Evolutionary conservation across 2,329 filamentous ascomycete genomes (phyloP), one percentile per base, ranked within the genome.

Genomic region (Aureobasidium sp.): DNA sequence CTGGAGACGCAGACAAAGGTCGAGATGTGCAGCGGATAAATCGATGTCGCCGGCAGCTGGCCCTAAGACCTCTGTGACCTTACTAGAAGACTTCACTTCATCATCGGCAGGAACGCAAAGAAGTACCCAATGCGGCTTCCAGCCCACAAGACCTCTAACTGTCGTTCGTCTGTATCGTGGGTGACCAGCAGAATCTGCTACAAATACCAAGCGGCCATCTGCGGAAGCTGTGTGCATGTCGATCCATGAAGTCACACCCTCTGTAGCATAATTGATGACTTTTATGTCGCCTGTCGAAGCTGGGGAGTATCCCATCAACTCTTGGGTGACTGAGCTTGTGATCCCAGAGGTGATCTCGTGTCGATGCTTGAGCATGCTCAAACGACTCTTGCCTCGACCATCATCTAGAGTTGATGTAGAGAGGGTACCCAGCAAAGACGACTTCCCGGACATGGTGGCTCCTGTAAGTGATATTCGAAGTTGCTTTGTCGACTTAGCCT

Each of bases 261-360:
- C 87, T 64, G 88, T 87, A 3, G 89, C 87, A 72, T 95, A 97
- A 72, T 96, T 97, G 69, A 96, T 80, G 42, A 94, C 77, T 20
- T 79, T 73, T 0, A 72, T 58, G 39, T 61, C 64, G n/a, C 67
- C 68, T 10, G 59, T 44, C 12, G 66, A 47, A 32, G 68, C 39
- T 53, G 79, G 74, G 27, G 70, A 71, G 72, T 97, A 99, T 8
- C 94, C 94, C 65, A 99, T 84, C 10, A 99, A 80, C 73, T 97
- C 94, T 70, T 97, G 93, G 0, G 94, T 90, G 48, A 99, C 88
- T 6, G 93, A 97, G 71, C 91, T 97, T 1, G 94, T 99, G 65
- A 96, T 82, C 0, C 94, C 94, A 2, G 93, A 95, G 3, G 84
- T 87, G 62, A 97, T 89, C 72, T 99, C 94, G 71, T 99, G 94